Base-by-base conservation (phyloP, 106 monocot species). In the Platanthera guangdongensis region DNA sequence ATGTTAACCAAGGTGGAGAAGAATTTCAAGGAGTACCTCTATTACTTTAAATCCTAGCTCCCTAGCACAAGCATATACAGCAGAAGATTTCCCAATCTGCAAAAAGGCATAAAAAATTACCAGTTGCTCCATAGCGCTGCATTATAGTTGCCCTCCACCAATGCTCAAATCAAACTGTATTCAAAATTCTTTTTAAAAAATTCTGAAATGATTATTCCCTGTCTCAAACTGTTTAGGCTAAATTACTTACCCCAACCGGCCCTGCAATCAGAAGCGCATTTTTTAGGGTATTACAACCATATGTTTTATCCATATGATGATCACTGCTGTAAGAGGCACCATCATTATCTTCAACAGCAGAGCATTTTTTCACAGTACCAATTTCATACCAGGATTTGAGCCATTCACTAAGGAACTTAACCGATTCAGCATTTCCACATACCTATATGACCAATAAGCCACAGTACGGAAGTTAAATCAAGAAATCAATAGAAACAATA, bases 41-140 rank as follows among this genome's bases (percentile, higher is more conserved):
- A 96, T 89, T 39, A 96, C 84, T 82, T 91, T 74, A 84, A 89
- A 96, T 12, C 89, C 89, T 71, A 86, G 90, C 73, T 96, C 96
- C 87, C 86, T 93, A 48, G 96, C 93, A 83, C 96, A 93, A 9
- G 96, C 96, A 79, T 89, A 93, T 25, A 96, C 84, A 9, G 96
- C 88, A 80, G 96, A 88, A 82, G 96, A 91, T 81, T 96, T 96
- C 75, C 96, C 96, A 86, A 89, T 86, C 96, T 96, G 75, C 57
- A 88, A 72, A 72, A 18, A 8, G 52, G 10, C 8, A 1, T 12
- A 74, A 70, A 69, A 25, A 47, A 52, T 13, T 13, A 52, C 13
- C 13, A 52, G 10, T 52, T 13, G 10, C 13, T 52, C 13, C 8
- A 52, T 32, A 32, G 32, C 32, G 32, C 52, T 52, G 52, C 52